Base-by-base conservation (phyloP, 306 rosid species). In the Casuarina equisetifolia region DNA sequence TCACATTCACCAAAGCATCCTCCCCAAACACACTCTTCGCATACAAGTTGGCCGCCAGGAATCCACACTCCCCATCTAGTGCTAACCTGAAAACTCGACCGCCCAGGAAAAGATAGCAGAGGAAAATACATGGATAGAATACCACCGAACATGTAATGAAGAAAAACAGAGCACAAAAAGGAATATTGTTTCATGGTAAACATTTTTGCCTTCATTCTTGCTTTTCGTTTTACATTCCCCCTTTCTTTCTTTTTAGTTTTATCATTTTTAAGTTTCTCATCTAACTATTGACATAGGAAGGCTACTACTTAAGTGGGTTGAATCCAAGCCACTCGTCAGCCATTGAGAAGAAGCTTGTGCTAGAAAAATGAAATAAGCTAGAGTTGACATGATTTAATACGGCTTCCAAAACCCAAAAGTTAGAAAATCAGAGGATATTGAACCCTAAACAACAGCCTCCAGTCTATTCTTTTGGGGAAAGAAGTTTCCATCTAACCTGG, bases 21-120 rank as follows among this genome's bases (percentile, higher is more conserved):
- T 96, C 99, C 79, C 99, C 99, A 59, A 96, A 96, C 43, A 93
- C 96, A 80, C 99, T 96, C 91, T 93, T 96, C 0, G 99, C 99
- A 9, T 92, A 96, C 67, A 96, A 83, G 84, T 96, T 96, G 16
- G 99, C 98, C 12, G 99, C 98, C 2, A 96, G 89, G 84, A 96
- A 93, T 67, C 99, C 99, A 76, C 99, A 96, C 59, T 96, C 99
- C 3, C 99, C 98, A 81, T 91, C 99, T 82, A 92, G 80, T 48
- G 98, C 99, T 62, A 97, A 96, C 78, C 99, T 96, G 78, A 75
- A 32, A 48, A 67, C 58, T 59, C 80, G 63, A 73, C 66, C 6
- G 63, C 44, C 73, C 58, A 75, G 59, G 74, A 64, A 77, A 40
- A 58, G 64, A 25, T 58, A 7, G 3, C 5, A 66, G 20, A 58